Evolutionary conservation across 164 flowering plant species (phyloP), one percentile per base, ranked within the genome.

Genomic region (Houttuynia cordata): DNA sequence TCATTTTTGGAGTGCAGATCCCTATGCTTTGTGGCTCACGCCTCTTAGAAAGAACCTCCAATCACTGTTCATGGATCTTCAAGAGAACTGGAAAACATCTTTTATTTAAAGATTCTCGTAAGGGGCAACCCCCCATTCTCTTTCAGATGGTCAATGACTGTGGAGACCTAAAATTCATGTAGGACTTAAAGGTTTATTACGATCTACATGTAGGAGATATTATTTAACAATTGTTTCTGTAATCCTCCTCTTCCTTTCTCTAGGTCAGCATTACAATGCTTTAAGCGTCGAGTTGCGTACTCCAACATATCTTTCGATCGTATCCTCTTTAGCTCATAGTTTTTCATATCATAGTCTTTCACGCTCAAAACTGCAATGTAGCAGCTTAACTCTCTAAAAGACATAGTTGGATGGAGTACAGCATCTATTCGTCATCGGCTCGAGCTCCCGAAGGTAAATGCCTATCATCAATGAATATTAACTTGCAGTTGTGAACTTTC

Each of bases 391-490:
- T 62, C 5, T 2, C 4, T 49, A n/a, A 62, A 64, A 92, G 98
- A 79, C 60, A 63, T 89, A 23, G 98, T 92, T 20, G 98, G 98
- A 56, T 87, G 96, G 98, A 79, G 87, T 58, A 84, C 96, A 60
- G 87, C 98, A 59, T 92, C 98, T 47, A 45, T 92, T 45, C 76
- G 98, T 53, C 85, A 66, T 60, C 68, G 56, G 49, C 67, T 68
- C 72, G 96, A 92, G 71, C 93, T 89, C 15, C 98, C 98, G 55
- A 79, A 80, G 89, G 96, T 91, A 76, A 64, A 58, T 40, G 21
- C 51, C 6, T 30, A 20, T 25, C 18, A 8, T 34, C 45, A 4
- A 12, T 45, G 8, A 45, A 12, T 45, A 2, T 17, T 45, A 45
- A 7, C 17, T 45, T 12, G 49, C 12, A 17, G 49, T 12, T 2